Evolutionary conservation across 2,329 filamentous ascomycete genomes (phyloP), one percentile per base, ranked within the genome.

Genomic region (Pseudopyricularia cyperi): DNA sequence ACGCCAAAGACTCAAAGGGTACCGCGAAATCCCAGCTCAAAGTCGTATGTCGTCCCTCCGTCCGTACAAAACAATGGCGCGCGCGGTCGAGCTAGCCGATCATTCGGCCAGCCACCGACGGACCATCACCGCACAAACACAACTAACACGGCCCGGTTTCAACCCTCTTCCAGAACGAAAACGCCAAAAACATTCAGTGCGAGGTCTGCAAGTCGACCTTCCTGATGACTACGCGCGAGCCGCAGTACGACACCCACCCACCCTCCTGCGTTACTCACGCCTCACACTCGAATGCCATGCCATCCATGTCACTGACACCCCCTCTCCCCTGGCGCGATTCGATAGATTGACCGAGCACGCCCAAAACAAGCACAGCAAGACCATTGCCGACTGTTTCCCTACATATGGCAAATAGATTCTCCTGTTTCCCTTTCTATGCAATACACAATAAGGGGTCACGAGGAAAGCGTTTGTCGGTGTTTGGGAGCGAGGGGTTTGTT

Each of bases 131-230:
- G 4, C 17, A 22, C 17, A 17, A n/a, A 34, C 30, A 32, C 28
- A 32, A 48, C 26, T 7, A 32, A 32, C 15, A 42, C 37, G 2
- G 3, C 42, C 26, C 22, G 3, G 11, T 19, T 8, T 22, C 33
- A 39, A 48, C 30, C 11, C 9, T n/a, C n/a, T 2, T 3, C 35
- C 51, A 87, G 83, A 89, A 89, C 71, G 74, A 77, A 60, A 74
- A 82, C 59, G 85, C 86, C 54, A 85, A 82, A 73, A 82, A 78
- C 63, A 87, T 89, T 67, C 83, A 87, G 68, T 90, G 86, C 76
- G 71, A 78, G 58, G 73, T 81, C 62, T 90, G 86, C 83, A 85
- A 82, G 69, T 78, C 83, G 60, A 86, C 84, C 30, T 89, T 90
- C 71, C 76, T 89, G 59, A 83, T 84, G 73, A 90, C 86, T 34